A percentile compares a stretch with the other conserved stretches of the same genome.
Evolutionary conservation across 495 filamentous ascomycete species (phyloP).

Genomic region (Choiromyces venosus): DNA sequence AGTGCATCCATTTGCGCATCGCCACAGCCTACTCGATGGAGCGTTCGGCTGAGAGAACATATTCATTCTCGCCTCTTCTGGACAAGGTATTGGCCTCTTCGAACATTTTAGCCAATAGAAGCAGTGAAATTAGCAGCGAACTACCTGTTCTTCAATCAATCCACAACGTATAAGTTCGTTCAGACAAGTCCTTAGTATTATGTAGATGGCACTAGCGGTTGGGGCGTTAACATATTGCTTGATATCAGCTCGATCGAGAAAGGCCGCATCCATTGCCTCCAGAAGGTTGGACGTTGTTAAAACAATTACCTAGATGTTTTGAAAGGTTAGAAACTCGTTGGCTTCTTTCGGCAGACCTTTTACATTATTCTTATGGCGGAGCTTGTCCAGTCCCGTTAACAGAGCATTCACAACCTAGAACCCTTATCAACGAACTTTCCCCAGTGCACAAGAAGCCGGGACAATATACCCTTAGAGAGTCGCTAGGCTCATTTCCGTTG

Average conservation of each 20-base stretch:
- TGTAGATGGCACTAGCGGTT: constrained; percentile 46
- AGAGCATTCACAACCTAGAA: constrained; percentile 40
- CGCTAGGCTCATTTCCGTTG: constrained; percentile 48
- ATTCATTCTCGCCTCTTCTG: constrained; percentile 35
- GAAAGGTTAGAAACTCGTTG: constrained; percentile 5
- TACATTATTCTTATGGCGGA: constrained; percentile 41
- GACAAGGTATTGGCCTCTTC: constrained; percentile 29
- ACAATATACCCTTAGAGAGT: constrained; percentile 46
- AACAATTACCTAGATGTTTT: constrained; percentile 39
- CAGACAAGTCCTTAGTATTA: constrained; percentile 50
- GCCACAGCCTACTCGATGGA: constrained; percentile 37
- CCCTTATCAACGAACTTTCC: neutral
- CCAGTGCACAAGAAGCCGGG: neutral
- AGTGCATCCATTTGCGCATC: constrained; percentile 29
- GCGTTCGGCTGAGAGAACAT: constrained; percentile 36
- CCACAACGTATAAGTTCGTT: constrained; percentile 49
- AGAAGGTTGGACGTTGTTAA: constrained; percentile 41
- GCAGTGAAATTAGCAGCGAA: neutral
- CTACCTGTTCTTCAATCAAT: constrained; percentile 41
- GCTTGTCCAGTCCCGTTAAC: constrained; percentile 44
- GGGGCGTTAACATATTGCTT: constrained; percentile 50
- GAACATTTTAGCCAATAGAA: neutral
- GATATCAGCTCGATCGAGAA: constrained; percentile 54
- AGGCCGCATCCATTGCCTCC: constrained; percentile 47
- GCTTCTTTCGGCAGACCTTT: neutral